phyloP scores from a whole-genome alignment of 352 stramenopile species.

The Paralagenidium karlingii region DNA sequence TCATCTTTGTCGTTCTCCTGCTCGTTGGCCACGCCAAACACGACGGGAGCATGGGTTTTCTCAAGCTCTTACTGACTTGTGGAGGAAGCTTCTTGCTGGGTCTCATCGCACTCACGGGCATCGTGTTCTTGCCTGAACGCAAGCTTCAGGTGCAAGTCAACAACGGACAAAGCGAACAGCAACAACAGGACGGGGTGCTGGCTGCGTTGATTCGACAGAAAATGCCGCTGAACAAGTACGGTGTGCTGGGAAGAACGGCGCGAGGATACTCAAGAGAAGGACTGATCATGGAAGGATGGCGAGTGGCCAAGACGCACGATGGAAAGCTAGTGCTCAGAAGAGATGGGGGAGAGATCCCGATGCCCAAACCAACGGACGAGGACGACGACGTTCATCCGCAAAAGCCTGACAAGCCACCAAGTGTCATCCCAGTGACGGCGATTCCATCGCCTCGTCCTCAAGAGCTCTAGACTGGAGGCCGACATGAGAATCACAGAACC shows the following conservation, averaged over 20 bases:
- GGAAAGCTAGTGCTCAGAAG: slow-evolving; percentile 24
- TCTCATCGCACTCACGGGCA: too few species aligned
- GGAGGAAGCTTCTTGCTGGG: too few species aligned
- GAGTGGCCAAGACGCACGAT: slow-evolving; percentile 11
- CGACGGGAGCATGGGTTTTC: too few species aligned
- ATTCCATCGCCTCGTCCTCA: too few species aligned
- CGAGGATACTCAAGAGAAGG: slow-evolving; percentile 25
- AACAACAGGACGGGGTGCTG: slow-evolving; percentile 23
- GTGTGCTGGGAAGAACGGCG: slow-evolving; percentile 24
- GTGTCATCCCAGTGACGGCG: too few species aligned
- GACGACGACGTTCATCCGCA: background rate
- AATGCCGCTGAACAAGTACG: slow-evolving; percentile 27
- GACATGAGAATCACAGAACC: too few species aligned
- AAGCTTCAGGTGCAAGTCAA: too few species aligned
- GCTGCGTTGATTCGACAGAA: slow-evolving; percentile 29
- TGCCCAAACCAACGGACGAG: slow-evolving; percentile 8
- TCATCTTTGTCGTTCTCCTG: slow-evolving; percentile 21
- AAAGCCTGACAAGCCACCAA: background rate
- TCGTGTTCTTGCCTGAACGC: slow-evolving; percentile 14
- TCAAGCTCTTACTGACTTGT: too few species aligned
- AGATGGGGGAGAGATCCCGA: slow-evolving; percentile 26
- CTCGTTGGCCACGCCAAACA: too few species aligned
- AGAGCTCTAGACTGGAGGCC: too few species aligned
- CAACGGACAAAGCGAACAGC: slow-evolving; percentile 11
- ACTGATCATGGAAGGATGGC: slow-evolving; percentile 29